phyloP scores from a whole-genome alignment of 768 basidiomycete genomes.

The Suillus cothurnatus region DNA sequence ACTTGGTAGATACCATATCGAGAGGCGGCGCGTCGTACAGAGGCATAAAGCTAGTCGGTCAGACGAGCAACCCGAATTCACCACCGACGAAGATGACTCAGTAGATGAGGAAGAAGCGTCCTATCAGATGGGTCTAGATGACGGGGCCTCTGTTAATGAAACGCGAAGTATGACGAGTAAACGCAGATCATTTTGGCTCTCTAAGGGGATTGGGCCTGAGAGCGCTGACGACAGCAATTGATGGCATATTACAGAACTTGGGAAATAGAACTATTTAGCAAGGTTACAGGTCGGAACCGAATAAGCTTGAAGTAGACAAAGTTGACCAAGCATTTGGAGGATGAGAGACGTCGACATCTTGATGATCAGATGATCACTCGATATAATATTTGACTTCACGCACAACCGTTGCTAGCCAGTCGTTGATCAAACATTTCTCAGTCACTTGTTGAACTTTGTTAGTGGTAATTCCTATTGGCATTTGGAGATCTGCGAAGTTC shows the following conservation, averaged over 20 bases:
- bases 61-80: slow-evolving; percentile 20
- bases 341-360: neutral
- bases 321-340: neutral
- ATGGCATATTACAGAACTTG: neutral
- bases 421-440: slow-evolving; percentile 7
- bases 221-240: slow-evolving; percentile 19
- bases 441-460: slow-evolving; percentile 8
- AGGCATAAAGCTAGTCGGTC: slow-evolving; percentile 41
- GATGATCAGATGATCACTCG: slow-evolving; percentile 1
- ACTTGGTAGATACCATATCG: slow-evolving; percentile 59
- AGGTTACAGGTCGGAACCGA: neutral
- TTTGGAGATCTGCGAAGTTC: slow-evolving; percentile 6
- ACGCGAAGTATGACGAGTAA: slow-evolving; percentile 17
- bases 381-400: slow-evolving; percentile 11
- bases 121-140: slow-evolving; percentile 10
- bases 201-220: slow-evolving; percentile 47
- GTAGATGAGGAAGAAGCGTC: slow-evolving; percentile 6
- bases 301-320: slow-evolving; percentile 7
- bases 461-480: neutral
- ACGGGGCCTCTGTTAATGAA: slow-evolving; percentile 28
- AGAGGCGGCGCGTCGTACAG: slow-evolving; percentile 49
- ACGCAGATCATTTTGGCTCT: slow-evolving; percentile 59
- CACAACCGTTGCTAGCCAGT: slow-evolving; percentile 10
- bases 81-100: slow-evolving; percentile 26
- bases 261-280: neutral